Percentiles rank a stretch among this genome's conserved stretches.
Conservation (phyloP, 208 protist genomes). For the Leishmania tarentolae region DNA sequence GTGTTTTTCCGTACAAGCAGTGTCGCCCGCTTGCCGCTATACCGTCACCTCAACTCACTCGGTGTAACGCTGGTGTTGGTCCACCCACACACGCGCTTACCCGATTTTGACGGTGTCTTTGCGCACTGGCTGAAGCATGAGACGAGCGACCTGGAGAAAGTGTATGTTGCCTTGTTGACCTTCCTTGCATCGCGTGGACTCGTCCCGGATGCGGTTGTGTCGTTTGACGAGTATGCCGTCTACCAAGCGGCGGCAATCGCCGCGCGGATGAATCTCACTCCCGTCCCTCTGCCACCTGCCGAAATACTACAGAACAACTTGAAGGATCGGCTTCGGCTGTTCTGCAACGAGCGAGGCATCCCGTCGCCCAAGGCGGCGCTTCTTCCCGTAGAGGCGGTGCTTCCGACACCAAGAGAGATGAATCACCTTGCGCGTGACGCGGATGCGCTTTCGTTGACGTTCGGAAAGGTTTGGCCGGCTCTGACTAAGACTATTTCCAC, state of each 20-base stretch:
- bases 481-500: neutral
- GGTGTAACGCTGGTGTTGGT: conserved; percentile 60
- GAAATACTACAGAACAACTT: conserved; percentile 51
- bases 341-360: conserved; percentile 46
- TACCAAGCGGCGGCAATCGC: conserved; percentile 64
- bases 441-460: neutral
- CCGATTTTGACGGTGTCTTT: conserved; percentile 53
- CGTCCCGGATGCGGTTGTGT: conserved; percentile 59
- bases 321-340: conserved; percentile 61
- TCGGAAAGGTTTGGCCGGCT: neutral
- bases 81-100: conserved; percentile 34
- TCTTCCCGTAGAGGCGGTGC: conserved; percentile 6
- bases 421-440: neutral
- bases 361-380: conserved; percentile 31
- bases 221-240: conserved; percentile 86
- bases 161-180: conserved; percentile 29
- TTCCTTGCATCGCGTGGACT: conserved; percentile 35
- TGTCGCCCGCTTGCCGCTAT: conserved; percentile 61
- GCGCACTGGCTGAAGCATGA: conserved; percentile 54
- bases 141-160: conserved; percentile 45
- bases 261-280: conserved; percentile 18
- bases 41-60: conserved; percentile 47
- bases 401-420: conserved; percentile 6
- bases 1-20: conserved; percentile 78
- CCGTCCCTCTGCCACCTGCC: conserved; percentile 54